Evolutionary conservation across 2,329 filamentous ascomycete genomes (phyloP).

Genomic region (Colletotrichum eleusines): DNA sequence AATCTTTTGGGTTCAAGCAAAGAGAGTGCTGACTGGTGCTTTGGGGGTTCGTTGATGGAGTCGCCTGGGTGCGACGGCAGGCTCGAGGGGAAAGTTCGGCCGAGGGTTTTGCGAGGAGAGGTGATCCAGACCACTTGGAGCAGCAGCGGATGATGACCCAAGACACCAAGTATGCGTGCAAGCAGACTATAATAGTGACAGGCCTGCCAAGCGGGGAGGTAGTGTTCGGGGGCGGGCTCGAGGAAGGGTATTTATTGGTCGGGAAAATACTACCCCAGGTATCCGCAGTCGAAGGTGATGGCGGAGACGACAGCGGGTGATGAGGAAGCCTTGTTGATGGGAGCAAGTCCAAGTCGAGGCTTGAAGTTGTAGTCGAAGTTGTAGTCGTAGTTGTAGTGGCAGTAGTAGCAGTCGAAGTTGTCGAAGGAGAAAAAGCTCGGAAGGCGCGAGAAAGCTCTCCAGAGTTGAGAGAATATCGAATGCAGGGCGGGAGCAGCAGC

Average conservation of each 20-base stretch:
- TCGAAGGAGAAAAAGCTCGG: slow-evolving; percentile 12
- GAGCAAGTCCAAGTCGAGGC: not conserved
- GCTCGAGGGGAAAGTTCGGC: slow-evolving; percentile 23
- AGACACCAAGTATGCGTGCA: not conserved
- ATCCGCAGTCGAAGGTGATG: not conserved
- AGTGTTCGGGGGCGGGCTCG: slow-evolving; percentile 21
- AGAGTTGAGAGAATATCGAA: slow-evolving; percentile 6
- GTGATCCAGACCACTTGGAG: slow-evolving; percentile 21
- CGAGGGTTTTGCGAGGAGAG: slow-evolving; percentile 22
- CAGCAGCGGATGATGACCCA: not conserved
- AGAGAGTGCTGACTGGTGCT: slow-evolving; percentile 12
- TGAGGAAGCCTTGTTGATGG: not conserved
- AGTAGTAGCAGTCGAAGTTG: not conserved
- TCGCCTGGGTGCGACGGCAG: not conserved
- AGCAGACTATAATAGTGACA: slow-evolving; percentile 18
- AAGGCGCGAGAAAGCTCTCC: slow-evolving; percentile 2
- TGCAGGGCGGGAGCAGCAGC: slow-evolving; percentile 3
- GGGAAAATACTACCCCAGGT: slow-evolving; percentile 18
- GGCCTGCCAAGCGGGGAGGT: slow-evolving; percentile 28
- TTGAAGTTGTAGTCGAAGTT: too few species aligned
- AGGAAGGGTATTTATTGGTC: slow-evolving; percentile 32
- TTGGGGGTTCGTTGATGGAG: not conserved
- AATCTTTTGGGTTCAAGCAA: not conserved
- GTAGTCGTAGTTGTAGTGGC: too few species aligned
- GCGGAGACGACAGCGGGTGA: not conserved